Evolutionary conservation across 1,284 basidiomycete species (phyloP), one percentile per base, ranked within the genome.

Genomic region (Polyporus tsugae): DNA sequence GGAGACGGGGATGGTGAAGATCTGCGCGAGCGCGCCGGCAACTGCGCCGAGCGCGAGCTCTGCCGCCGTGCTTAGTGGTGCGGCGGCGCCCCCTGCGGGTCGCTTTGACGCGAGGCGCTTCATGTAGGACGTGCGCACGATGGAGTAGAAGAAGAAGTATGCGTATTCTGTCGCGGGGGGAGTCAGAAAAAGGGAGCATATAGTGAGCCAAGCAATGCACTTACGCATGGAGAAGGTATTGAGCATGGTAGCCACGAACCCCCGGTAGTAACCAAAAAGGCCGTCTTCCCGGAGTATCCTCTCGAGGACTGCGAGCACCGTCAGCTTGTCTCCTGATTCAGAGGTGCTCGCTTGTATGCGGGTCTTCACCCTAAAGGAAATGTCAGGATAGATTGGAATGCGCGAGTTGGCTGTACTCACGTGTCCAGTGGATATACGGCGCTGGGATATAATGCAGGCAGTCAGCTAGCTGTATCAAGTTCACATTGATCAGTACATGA

Each of bases 91-190:
- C 10, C 91, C 89, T 1, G 86, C 74, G 0, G 90, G 86, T 1
- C 88, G 82, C 64, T 84, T 87, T 22, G 85, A 81, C 5, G 84
- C 80, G 42, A 92, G 78, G 36, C 95, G 89, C 75, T 89, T 90
- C 74, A 92, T 88, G 81, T 97, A 97, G 7, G 94, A 87, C 29
- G 86, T 90, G 72, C 96, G 89, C 36, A 99, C 94, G 78, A 95
- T 86, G 35, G 96, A 94, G 82, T 99, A 99, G 86, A 98, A 99
- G 87, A 98, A 99, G 86, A 99, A 99, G 84, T 99, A 99, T 25
- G 98, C 97, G 78, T 97, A 98, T 88, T 98, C 97, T 98, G 79
- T 36, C 7, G 29, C 29, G 36, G 33, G 7, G 35, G 36, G 17
- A 11, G n/a, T 59, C 9, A 55, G 44, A 64, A 61, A 68, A 13